Percentiles rank a stretch among this genome's conserved stretches.
These are phyloP conservation scores for Lentinula sp. DNA, from an alignment of 768 basidiomycete species.

Conservation along the genomic window DNA sequence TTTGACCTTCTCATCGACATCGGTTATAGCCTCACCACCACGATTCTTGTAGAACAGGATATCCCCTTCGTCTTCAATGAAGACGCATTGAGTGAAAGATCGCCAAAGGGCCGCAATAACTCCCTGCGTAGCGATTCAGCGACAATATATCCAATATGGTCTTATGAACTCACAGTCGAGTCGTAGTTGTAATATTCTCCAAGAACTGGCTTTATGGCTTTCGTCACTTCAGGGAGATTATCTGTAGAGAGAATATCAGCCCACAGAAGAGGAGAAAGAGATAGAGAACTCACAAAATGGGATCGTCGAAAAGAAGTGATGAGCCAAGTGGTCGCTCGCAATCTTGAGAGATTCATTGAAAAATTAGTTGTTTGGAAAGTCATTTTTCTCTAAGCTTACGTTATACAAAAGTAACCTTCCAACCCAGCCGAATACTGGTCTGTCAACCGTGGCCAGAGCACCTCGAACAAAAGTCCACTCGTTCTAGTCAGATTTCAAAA, in stretches of 20 bases:
- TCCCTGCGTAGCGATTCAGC: slow-evolving; percentile 16
- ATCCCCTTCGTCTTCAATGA: slow-evolving; percentile 50
- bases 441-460: slow-evolving; percentile 54
- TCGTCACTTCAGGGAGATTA: slow-evolving; percentile 41
- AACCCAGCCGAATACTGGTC: slow-evolving; percentile 53
- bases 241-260: slow-evolving; percentile 24
- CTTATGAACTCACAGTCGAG: slow-evolving; percentile 35
- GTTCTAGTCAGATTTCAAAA: slow-evolving; percentile 16
- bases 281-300: slow-evolving; percentile 47
- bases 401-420: slow-evolving; percentile 53
- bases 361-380: background rate
- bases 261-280: background rate
- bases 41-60: slow-evolving; percentile 52
- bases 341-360: slow-evolving; percentile 20
- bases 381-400: slow-evolving; percentile 15
- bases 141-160: background rate
- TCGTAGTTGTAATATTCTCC: slow-evolving; percentile 54
- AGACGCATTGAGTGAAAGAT: slow-evolving; percentile 53
- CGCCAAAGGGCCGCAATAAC: slow-evolving; percentile 45
- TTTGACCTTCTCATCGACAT: slow-evolving; percentile 10
- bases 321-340: slow-evolving; percentile 47
- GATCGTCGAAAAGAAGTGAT: slow-evolving; percentile 53
- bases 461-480: slow-evolving; percentile 59
- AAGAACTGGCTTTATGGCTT: slow-evolving; percentile 41
- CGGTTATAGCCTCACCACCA: slow-evolving; percentile 31